Evolutionary conservation across 306 rosid species (phyloP).

Genomic region (Fagus sylvatica): DNA sequence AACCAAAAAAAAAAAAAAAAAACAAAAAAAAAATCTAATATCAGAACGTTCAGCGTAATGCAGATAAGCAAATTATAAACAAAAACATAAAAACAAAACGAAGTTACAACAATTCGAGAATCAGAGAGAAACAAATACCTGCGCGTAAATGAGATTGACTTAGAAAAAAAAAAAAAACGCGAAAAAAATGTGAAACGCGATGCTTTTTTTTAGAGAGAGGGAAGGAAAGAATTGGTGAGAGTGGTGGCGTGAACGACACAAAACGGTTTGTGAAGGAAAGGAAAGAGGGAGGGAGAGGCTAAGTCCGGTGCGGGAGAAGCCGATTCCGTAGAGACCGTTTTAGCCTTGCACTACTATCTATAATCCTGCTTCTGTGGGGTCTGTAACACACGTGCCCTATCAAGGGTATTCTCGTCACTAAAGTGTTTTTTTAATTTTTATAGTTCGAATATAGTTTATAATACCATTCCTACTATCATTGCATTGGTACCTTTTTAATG

Average conservation of each 20-base stretch:
- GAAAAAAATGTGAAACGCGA: slow-evolving; percentile 9
- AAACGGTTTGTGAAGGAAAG: slow-evolving; percentile 25
- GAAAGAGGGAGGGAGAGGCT: slow-evolving; percentile 3
- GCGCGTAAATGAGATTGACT: slow-evolving; percentile 20
- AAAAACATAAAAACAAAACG: slow-evolving; percentile 5
- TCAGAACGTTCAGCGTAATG: slow-evolving; percentile 44
- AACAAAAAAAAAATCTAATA: slow-evolving; percentile 49
- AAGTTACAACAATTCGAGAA: not conserved
- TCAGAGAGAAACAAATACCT: slow-evolving; percentile 35
- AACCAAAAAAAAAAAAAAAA: slow-evolving; percentile 28
- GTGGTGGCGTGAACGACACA: no score
- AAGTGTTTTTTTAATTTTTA: no score
- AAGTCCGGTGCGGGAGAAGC: no score
- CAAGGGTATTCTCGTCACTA: not conserved
- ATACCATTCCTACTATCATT: not conserved
- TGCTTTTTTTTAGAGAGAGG: slow-evolving; percentile 21
- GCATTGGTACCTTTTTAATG: not conserved
- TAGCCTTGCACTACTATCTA: not conserved
- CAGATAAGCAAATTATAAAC: slow-evolving; percentile 14
- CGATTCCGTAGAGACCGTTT: not conserved
- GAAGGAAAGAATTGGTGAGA: slow-evolving; percentile 29
- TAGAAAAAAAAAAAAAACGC: slow-evolving; percentile 5
- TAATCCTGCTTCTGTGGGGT: not conserved
- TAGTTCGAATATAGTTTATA: no score
- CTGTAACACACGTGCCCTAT: not conserved